Percentiles rank a stretch among this genome's conserved stretches.
These are phyloP conservation scores for Aspergillus cavernicola DNA, from an alignment of 495 filamentous ascomycete genomes.

Conservation along the genomic window DNA sequence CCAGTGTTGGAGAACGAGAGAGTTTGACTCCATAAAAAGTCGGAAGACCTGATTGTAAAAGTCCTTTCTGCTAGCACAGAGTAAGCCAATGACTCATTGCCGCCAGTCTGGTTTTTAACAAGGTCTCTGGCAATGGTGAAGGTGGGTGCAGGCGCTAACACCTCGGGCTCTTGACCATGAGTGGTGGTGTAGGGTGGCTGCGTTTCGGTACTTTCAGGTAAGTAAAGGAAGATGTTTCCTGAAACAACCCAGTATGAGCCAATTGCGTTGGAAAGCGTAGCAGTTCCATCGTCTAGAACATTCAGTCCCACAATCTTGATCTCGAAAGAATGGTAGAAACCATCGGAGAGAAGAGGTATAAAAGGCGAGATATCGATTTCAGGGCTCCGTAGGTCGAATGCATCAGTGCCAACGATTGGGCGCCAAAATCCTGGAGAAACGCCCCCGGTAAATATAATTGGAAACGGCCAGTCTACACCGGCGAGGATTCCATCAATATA, in stretches of 20 bases:
- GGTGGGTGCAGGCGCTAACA: constrained; percentile 36
- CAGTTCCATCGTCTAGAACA: constrained; percentile 35
- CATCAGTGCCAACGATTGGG: constrained; percentile 79
- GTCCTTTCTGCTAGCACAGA: constrained; percentile 53
- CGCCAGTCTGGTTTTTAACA: constrained; percentile 44
- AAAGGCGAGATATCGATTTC: constrained; percentile 85
- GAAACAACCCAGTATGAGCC: constrained; percentile 78
- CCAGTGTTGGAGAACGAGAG: constrained; percentile 57
- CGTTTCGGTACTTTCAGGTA: constrained; percentile 42
- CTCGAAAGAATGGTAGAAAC: constrained; percentile 62
- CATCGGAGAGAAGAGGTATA: constrained; percentile 65
- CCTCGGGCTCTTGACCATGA: constrained; percentile 17
- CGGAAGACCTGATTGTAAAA: constrained; percentile 49
- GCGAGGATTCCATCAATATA: constrained; percentile 72
- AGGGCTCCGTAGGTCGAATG: constrained; percentile 76
- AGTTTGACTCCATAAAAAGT: constrained; percentile 59
- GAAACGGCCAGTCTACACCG: constrained; percentile 82
- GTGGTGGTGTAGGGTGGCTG: constrained; percentile 23
- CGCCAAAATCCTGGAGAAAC: constrained; percentile 79
- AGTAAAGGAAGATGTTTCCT: constrained; percentile 77
- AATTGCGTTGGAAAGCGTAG: constrained; percentile 55
- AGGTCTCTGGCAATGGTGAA: constrained; percentile 40
- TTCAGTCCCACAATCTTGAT: constrained; percentile 65
- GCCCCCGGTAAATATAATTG: constrained; percentile 84
- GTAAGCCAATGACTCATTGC: constrained; percentile 60